phyloP scores from a whole-genome alignment of 2,329 filamentous ascomycete genomes.

The Phaeomoniella chlamydospora region DNA sequence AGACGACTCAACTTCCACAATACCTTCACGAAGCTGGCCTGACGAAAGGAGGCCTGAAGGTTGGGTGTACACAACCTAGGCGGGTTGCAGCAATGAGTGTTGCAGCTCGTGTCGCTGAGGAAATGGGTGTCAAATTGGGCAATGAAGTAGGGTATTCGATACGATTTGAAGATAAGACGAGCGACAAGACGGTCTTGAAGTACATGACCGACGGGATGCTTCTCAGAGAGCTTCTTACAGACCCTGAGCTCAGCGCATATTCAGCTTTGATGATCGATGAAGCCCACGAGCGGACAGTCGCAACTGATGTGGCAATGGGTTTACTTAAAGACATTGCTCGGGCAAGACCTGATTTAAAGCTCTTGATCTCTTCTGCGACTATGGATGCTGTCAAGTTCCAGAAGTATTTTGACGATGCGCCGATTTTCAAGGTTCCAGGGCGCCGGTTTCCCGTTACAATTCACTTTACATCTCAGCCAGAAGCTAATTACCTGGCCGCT shows the following conservation, averaged over 20 bases:
- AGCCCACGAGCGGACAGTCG: constrained; percentile 83
- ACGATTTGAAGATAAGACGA: constrained; percentile 84
- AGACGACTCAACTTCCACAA: constrained; percentile 89
- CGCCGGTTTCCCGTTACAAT: constrained; percentile 81
- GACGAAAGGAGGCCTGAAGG: constrained; percentile 67
- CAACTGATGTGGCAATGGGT: constrained; percentile 80
- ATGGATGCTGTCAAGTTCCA: constrained; percentile 91
- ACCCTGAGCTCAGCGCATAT: constrained; percentile 70
- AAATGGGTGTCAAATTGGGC: constrained; percentile 79
- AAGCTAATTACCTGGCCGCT: constrained; percentile 85
- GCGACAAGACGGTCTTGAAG: constrained; percentile 80
- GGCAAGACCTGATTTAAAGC: constrained; percentile 69
- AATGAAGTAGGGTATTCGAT: constrained; percentile 91
- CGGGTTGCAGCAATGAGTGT: constrained; percentile 96
- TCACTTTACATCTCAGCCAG: constrained; percentile 77
- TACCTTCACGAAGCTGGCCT: constrained; percentile 87
- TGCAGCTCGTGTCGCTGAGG: constrained; percentile 87
- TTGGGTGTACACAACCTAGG: constrained; percentile 87
- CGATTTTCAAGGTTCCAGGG: constrained; percentile 90
- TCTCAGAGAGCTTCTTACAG: constrained; percentile 75
- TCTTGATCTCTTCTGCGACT: constrained; percentile 87
- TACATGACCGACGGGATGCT: constrained; percentile 98
- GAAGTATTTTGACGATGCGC: constrained; percentile 79
- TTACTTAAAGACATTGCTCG: constrained; percentile 78
- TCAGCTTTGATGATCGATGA: constrained; percentile 93